Conservation (phyloP, 805 yeast species). For the Starmerella ratchasimensis region DNA sequence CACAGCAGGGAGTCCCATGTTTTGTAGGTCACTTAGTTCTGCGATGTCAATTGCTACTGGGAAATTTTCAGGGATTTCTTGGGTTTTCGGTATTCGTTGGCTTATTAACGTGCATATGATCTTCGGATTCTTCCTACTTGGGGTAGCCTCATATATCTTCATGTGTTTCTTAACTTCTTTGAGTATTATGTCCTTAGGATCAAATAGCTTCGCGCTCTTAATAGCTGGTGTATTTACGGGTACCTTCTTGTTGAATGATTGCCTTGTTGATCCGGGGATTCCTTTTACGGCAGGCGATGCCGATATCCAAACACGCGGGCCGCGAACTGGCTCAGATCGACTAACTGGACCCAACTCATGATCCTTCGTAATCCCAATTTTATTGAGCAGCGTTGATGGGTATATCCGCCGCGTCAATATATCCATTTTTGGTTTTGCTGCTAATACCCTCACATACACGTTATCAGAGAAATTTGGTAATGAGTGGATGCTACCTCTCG, state of each 20-base stretch:
- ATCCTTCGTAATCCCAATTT: constrained; percentile 23
- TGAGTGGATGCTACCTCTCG: no score
- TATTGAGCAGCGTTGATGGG: constrained; percentile 31
- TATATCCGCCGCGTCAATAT: constrained; percentile 26
- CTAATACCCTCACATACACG: constrained; percentile 29
- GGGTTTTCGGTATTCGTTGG: neutral
- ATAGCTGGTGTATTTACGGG: no score
- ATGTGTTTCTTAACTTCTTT: constrained; percentile 3
- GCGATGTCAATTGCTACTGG: constrained; percentile 4
- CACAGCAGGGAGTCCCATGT: constrained; percentile 5
- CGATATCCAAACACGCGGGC: constrained; percentile 11
- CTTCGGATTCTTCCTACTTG: neutral
- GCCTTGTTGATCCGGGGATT: constrained; percentile 5
- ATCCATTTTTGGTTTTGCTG: constrained; percentile 35
- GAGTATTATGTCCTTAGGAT: no score
- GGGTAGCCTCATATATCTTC: neutral
- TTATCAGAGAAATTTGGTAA: constrained; percentile 22
- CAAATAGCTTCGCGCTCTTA: no score
- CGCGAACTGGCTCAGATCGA: neutral
- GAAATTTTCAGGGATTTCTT: neutral
- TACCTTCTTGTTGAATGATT: no score
- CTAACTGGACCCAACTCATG: constrained; percentile 11
- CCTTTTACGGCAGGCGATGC: neutral
- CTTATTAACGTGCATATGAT: neutral
- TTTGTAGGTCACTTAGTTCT: neutral